Evolutionary conservation across 805 yeast species (phyloP).

Genomic region (Lipomyces orientalis): DNA sequence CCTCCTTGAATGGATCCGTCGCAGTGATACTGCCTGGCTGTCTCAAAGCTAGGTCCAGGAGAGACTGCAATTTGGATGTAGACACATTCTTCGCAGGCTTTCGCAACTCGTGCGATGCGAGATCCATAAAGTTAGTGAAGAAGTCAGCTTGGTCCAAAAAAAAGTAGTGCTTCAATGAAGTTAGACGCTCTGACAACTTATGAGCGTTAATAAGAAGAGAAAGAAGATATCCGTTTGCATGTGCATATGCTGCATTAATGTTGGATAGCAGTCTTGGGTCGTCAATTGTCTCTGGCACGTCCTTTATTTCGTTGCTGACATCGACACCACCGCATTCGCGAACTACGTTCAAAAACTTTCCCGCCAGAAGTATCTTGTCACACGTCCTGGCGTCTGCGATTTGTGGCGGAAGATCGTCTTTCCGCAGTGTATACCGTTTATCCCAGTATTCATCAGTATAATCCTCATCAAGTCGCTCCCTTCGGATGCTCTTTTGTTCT

Average conservation of each 20-base stretch:
- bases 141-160: slow-evolving; percentile 59
- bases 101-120: slow-evolving; percentile 59
- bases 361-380: slow-evolving; percentile 74
- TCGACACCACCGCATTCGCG: slow-evolving; percentile 60
- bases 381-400: slow-evolving; percentile 59
- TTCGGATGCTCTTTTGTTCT: slow-evolving; percentile 41
- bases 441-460: slow-evolving; percentile 52
- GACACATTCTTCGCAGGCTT: slow-evolving; percentile 47
- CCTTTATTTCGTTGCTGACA: slow-evolving; percentile 42
- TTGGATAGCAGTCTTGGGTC: slow-evolving; percentile 53
- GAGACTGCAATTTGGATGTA: slow-evolving; percentile 45
- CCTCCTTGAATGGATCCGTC: slow-evolving; percentile 47
- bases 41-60: slow-evolving; percentile 48
- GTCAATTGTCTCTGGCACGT: slow-evolving; percentile 40
- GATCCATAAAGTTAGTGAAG: slow-evolving; percentile 59
- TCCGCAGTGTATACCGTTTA: slow-evolving; percentile 67
- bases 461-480: slow-evolving; percentile 41
- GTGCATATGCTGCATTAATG: slow-evolving; percentile 63
- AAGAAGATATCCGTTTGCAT: slow-evolving; percentile 69
- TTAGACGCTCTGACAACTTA: slow-evolving; percentile 55
- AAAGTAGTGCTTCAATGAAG: slow-evolving; percentile 61
- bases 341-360: slow-evolving; percentile 79
- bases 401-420: slow-evolving; percentile 75
- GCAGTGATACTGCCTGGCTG: slow-evolving; percentile 50
- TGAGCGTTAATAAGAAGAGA: slow-evolving; percentile 66